These are phyloP conservation scores for Crithidia mellificae DNA, from an alignment of 208 protist genomes.

Conservation along the genomic window DNA sequence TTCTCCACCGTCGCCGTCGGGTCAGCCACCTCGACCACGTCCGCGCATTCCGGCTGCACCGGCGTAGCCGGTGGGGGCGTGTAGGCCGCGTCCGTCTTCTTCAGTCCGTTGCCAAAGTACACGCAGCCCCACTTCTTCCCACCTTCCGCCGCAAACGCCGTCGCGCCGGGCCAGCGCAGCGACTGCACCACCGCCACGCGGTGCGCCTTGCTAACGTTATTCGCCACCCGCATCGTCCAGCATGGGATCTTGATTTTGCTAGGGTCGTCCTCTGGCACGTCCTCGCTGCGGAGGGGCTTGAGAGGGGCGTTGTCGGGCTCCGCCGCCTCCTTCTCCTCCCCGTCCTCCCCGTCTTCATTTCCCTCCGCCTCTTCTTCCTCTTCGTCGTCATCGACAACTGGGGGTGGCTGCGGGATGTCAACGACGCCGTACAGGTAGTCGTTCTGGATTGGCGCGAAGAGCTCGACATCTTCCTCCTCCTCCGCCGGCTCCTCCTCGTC, in stretches of 20 bases:
- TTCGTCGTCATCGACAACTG: conserved; percentile 78
- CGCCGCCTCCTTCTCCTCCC: conserved; percentile 51
- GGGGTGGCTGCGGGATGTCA: conserved; percentile 84
- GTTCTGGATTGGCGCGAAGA: conserved; percentile 75
- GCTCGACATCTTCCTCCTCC: conserved; percentile 87
- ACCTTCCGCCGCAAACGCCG: conserved; percentile 76
- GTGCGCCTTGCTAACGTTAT: conserved; percentile 85
- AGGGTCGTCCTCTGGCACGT: conserved; percentile 82
- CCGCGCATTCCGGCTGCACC: conserved; percentile 79
- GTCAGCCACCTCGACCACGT: conserved; percentile 83
- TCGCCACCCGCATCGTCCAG: conserved; percentile 80
- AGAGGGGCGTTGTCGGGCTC: conserved; percentile 74
- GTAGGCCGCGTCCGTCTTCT: conserved; percentile 86
- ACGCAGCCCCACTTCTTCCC: conserved; percentile 82
- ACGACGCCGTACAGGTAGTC: conserved; percentile 86
- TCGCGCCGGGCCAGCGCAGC: conserved; percentile 87
- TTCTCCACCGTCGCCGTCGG: conserved; percentile 90
- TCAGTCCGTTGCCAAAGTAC: conserved; percentile 91
- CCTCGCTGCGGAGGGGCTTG: conserved; percentile 80
- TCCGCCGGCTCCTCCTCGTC: conserved; percentile 62
- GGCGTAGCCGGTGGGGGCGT: conserved; percentile 78
- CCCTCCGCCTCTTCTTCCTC: conserved; percentile 73
- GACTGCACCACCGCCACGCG: conserved; percentile 83
- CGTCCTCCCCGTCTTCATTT: conserved; percentile 16
- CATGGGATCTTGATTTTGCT: conserved; percentile 84